These are phyloP conservation scores for Podospora sp. DNA, from an alignment of 495 filamentous ascomycete species.

Conservation along the genomic window DNA sequence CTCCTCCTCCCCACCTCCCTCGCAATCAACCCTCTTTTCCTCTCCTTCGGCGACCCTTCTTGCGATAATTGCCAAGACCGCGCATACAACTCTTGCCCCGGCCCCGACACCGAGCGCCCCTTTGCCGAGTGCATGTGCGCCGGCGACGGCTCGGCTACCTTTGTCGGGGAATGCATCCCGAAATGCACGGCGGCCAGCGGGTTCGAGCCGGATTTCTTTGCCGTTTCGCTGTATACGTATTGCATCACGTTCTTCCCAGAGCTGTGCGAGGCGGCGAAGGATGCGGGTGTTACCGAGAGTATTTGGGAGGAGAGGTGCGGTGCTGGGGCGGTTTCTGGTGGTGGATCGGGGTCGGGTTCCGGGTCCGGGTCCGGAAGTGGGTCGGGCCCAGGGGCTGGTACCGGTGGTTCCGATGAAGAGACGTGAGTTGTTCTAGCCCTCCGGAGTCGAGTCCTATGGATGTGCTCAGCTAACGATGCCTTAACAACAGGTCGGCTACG, in stretches of 20 bases:
- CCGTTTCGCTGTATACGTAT: slow-evolving; percentile 1
- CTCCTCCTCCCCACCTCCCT: neutral
- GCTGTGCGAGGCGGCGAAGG: slow-evolving; percentile 7
- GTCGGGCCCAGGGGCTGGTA: neutral
- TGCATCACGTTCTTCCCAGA: slow-evolving; percentile 8
- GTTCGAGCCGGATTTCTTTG: neutral
- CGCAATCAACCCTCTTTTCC: slow-evolving; percentile 6
- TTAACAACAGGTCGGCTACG: neutral
- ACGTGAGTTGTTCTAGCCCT: neutral
- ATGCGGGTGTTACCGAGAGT: neutral
- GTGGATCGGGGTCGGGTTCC: neutral
- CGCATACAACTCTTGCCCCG: slow-evolving; percentile 9
- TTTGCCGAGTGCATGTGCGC: slow-evolving; percentile 14
- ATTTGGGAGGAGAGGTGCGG: slow-evolving; percentile 7
- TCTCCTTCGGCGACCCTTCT: neutral
- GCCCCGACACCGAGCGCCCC: neutral
- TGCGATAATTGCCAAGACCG: slow-evolving; percentile 7
- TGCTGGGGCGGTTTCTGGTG: neutral
- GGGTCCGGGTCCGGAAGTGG: neutral
- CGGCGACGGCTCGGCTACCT: neutral
- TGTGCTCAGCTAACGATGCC: neutral
- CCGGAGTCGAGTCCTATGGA: too few relatives aligned
- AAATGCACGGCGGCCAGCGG: neutral
- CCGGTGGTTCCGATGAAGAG: neutral
- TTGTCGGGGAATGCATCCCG: slow-evolving; percentile 7